Conservation (phyloP, 306 rosid genomes). For the Sindora glabra region DNA sequence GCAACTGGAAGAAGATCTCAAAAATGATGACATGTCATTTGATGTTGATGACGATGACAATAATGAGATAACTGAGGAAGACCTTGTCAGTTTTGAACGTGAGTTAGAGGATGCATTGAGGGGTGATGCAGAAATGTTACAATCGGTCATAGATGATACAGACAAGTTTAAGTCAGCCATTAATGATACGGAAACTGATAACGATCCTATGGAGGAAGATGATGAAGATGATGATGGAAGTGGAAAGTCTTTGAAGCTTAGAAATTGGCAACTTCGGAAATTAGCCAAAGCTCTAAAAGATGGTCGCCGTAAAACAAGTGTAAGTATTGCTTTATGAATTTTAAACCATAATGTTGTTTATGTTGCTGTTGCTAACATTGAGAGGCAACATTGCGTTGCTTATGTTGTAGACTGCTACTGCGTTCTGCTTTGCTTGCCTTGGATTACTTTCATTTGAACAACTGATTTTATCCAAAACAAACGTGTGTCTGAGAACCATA, state of each 20-base stretch:
- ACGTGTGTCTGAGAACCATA: not conserved
- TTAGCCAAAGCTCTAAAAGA: slow-evolving; percentile 68
- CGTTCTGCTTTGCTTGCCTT: not conserved
- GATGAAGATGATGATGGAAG: slow-evolving; percentile 11
- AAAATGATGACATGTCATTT: slow-evolving; percentile 41
- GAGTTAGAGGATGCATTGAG: slow-evolving; percentile 53
- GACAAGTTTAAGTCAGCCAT: slow-evolving; percentile 9
- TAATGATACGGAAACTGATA: slow-evolving; percentile 13
- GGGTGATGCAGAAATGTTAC: slow-evolving; percentile 22
- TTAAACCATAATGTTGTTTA: not conserved
- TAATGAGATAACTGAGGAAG: slow-evolving; percentile 59
- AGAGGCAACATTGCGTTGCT: not conserved
- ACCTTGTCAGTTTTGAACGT: slow-evolving; percentile 47
- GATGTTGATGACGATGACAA: slow-evolving; percentile 29
- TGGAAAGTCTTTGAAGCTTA: slow-evolving; percentile 39
- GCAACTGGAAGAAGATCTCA: slow-evolving; percentile 78
- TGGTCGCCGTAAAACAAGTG: slow-evolving; percentile 84
- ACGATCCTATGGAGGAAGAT: slow-evolving; percentile 4
- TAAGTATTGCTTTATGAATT: slow-evolving; percentile 20
- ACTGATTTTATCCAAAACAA: too few relatives aligned
- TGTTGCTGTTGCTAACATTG: not conserved
- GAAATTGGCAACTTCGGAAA: slow-evolving; percentile 74
- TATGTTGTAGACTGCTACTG: not conserved
- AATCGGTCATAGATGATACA: not conserved
- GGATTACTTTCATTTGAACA: not conserved